A percentile compares a stretch with the other conserved stretches of the same genome.
Conservation (phyloP, 331 rosid genomes). For the Dryas integrifolia region DNA sequence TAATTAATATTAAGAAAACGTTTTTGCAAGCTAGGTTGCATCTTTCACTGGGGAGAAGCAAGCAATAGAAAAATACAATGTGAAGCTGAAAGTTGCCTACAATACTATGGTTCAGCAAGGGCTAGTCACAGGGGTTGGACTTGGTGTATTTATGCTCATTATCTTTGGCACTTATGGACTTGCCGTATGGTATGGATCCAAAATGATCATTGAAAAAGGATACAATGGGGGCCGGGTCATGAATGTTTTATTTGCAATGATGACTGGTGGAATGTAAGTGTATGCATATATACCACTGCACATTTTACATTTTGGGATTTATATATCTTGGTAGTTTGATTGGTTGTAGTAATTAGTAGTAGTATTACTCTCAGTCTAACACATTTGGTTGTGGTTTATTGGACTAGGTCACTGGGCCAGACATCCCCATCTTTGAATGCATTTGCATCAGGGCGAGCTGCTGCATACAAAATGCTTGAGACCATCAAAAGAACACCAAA, state of each 20-base stretch:
- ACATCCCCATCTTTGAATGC: constrained; percentile 76
- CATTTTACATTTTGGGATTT: neutral
- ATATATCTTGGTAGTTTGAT: neutral
- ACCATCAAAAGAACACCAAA: constrained; percentile 63
- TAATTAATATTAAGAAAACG: neutral
- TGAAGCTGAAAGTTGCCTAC: constrained; percentile 59
- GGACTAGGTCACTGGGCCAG: constrained; percentile 62
- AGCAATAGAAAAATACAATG: constrained; percentile 64
- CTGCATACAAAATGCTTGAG: constrained; percentile 86
- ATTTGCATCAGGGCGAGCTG: constrained; percentile 84
- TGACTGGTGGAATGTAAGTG: constrained; percentile 89
- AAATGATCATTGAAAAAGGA: constrained; percentile 55
- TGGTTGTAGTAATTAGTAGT: too few species aligned
- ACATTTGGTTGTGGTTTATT: constrained; percentile 4
- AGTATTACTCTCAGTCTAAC: neutral
- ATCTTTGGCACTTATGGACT: constrained; percentile 69
- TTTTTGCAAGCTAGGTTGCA: constrained; percentile 52
- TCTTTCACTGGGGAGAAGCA: constrained; percentile 82
- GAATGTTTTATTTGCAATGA: constrained; percentile 58
- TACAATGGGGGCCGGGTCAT: constrained; percentile 74
- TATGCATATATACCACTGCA: neutral
- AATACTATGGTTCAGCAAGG: constrained; percentile 55
- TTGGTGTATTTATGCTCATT: constrained; percentile 43
- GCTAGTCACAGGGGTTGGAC: constrained; percentile 59
- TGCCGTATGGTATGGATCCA: constrained; percentile 83